Conservation (phyloP, 2,329 filamentous ascomycete genomes). For the Trichoderma sp. region DNA sequence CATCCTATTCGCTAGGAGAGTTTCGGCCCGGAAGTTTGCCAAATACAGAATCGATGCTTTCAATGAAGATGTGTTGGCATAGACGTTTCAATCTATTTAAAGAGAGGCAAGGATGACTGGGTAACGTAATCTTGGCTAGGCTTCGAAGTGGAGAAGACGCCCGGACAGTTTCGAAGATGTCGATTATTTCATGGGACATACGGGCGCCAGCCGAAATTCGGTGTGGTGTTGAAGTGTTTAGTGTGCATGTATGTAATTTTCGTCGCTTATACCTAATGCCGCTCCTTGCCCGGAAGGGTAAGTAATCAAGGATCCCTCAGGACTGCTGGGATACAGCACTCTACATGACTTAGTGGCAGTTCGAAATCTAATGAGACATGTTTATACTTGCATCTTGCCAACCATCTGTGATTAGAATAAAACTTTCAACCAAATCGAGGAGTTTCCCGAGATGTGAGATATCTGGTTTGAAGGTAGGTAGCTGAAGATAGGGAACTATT, state of each 20-base stretch:
- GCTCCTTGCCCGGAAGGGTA: not conserved
- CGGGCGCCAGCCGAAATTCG: not conserved
- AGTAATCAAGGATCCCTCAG: not conserved
- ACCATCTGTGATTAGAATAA: not conserved
- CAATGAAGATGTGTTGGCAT: slow-evolving; percentile 9
- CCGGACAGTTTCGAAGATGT: not conserved
- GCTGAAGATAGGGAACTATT: too few relatives aligned
- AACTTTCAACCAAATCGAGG: too few relatives aligned
- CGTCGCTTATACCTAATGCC: not conserved
- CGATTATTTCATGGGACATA: not conserved
- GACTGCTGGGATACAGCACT: not conserved
- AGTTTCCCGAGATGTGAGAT: not conserved
- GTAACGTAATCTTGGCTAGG: not conserved
- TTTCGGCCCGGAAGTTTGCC: slow-evolving; percentile 42
- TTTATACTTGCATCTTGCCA: not conserved
- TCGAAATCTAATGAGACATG: not conserved
- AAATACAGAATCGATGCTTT: slow-evolving; percentile 28
- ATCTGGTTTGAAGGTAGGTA: not conserved
- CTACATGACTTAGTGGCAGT: not conserved
- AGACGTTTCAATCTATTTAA: not conserved
- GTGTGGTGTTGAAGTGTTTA: not conserved
- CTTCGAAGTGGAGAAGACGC: not conserved
- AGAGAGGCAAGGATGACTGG: not conserved
- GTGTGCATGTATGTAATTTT: not conserved
- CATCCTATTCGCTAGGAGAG: slow-evolving; percentile 39